A percentile compares a stretch with the other conserved stretches of the same genome.
Evolutionary conservation across 1,139 yeast genomes (phyloP).

Genomic region (Meyerozyma athensensis): DNA sequence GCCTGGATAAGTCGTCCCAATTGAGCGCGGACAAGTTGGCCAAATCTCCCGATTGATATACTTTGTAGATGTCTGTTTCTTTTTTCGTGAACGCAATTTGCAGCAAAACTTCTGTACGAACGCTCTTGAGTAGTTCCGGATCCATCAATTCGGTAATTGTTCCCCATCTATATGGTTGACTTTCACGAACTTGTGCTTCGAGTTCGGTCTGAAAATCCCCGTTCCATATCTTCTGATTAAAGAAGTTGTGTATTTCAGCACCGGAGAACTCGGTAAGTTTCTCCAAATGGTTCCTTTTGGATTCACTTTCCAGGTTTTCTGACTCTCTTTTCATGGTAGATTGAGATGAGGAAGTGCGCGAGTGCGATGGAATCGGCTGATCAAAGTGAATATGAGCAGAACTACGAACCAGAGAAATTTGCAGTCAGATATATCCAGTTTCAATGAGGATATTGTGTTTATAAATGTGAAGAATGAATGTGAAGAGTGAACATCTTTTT

Average conservation of each 20-base stretch:
- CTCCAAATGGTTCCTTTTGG: constrained; percentile 1
- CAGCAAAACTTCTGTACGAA: constrained; percentile 74
- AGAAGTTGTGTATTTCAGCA: constrained; percentile 42
- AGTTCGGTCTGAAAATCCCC: constrained; percentile 37
- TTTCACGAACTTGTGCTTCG: constrained; percentile 36
- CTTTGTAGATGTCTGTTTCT: constrained; percentile 96
- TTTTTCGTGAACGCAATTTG: constrained; percentile 89
- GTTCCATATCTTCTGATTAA: constrained; percentile 55
- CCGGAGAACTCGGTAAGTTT: constrained; percentile 20
- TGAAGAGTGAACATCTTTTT: no score
- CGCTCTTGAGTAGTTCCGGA: constrained; percentile 71
- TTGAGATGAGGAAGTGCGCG: no score
- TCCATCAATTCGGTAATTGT: constrained; percentile 68
- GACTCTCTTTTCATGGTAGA: neutral
- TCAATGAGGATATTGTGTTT: no score
- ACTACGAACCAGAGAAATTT: no score
- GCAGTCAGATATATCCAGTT: no score
- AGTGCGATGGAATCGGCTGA: no score
- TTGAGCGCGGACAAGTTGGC: constrained; percentile 88
- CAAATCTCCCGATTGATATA: constrained; percentile 90
- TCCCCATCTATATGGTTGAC: constrained; percentile 89
- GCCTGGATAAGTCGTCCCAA: constrained; percentile 64
- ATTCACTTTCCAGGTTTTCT: neutral
- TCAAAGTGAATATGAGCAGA: no score
- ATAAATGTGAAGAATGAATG: no score